Evolutionary conservation across 148 eudicot genomes (phyloP), one percentile per base, ranked within the genome.

Genomic region (Diospyros kaki): DNA sequence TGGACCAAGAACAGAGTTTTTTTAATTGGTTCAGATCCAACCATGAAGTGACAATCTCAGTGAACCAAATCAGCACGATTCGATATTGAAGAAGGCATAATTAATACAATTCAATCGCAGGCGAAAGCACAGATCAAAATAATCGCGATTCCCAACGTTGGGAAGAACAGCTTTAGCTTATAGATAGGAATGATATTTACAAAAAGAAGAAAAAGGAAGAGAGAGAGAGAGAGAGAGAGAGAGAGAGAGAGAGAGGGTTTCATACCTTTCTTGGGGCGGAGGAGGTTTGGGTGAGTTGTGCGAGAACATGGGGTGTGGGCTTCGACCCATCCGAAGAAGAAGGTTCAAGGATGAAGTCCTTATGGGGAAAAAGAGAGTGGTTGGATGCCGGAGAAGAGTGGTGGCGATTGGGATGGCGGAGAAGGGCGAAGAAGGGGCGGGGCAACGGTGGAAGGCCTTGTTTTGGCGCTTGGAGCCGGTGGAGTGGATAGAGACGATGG

Each of bases 401-500:
- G 28, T 28, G 28, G 28, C 28, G 28, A 28, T 28, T 0, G 2
- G 12, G 9, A 39, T 14, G 2, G 13, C 39, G 13, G 48, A 39
- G 55, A 9, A n/a, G 51, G 40, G 39, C 2, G 81, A 48, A 1
- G 73, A 64, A 56, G 44, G 9, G 71, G 44, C 6, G 56, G 17
- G 71, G 43, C 7, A 60, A 6, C 39, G 72, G 28, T 10, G 66
- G 62, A 5, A 58, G 0, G 11, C 79, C 70, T 75, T 72, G 59
- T 83, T 68, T 81, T 2, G 74, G 75, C 48, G 79, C 72, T 44
- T 48, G 58, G 5, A 61, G 38, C 15, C 72, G 73, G 66, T 77
- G 59, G 69, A 82, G 74, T 40, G 43, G 87, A 6, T 88, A 81
- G 12, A 85, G 83, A 71, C 40, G 68, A 59, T 55, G 59, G 12